Evolutionary conservation across 176 grass and related monocot genomes (phyloP).

Genomic region (Carex myosuroides): DNA sequence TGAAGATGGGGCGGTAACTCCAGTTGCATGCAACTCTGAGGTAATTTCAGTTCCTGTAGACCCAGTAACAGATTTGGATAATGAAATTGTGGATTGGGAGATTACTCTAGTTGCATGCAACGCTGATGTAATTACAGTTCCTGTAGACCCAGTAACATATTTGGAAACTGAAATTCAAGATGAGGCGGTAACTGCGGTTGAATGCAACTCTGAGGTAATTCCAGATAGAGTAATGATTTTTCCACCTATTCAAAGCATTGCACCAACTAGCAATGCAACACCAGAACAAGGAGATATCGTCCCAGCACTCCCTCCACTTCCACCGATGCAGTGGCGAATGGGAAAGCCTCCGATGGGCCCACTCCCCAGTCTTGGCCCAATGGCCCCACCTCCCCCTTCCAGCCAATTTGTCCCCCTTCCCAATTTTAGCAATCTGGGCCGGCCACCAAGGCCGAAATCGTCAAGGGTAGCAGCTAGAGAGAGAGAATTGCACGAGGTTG

Average conservation of each 20-base stretch:
- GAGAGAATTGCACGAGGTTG: conserved; percentile 17
- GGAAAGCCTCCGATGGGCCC: conserved; percentile 40
- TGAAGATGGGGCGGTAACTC: background rate
- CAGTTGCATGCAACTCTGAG: background rate
- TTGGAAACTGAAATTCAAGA: background rate
- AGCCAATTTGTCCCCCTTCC: conserved; percentile 10
- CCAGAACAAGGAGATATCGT: conserved; percentile 30
- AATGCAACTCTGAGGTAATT: background rate
- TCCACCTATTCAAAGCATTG: background rate
- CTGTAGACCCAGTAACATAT: background rate
- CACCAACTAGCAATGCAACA: background rate
- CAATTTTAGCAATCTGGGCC: conserved; percentile 38
- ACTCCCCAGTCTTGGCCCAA: background rate
- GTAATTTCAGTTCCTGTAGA: background rate
- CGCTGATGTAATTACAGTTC: background rate
- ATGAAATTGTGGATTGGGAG: background rate
- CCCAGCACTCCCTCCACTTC: conserved; percentile 55
- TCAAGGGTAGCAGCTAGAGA: conserved; percentile 12
- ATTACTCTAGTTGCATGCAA: background rate
- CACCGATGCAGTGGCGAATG: conserved; percentile 49
- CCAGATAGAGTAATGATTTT: background rate
- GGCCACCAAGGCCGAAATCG: conserved; percentile 48
- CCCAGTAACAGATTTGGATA: background rate
- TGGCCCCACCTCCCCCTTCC: background rate
- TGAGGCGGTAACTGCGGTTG: background rate